These are phyloP conservation scores for Penicillium coprophilum DNA, from an alignment of 495 filamentous ascomycete genomes.

Conservation along the genomic window DNA sequence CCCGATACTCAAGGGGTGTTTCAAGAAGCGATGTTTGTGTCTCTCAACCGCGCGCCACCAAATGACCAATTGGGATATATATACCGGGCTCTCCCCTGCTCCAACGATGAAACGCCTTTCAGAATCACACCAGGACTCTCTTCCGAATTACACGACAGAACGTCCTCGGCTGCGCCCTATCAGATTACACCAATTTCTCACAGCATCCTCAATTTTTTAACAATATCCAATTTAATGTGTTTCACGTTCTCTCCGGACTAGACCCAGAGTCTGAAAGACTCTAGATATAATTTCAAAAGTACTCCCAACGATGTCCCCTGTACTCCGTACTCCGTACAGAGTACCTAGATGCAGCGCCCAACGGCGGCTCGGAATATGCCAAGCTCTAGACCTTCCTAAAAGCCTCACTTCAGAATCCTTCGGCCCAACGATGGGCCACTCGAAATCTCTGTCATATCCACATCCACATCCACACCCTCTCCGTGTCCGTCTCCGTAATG, in stretches of 20 bases:
- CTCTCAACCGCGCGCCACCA: constrained; percentile 8
- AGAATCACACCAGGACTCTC: background rate
- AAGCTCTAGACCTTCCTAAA: constrained; percentile 1
- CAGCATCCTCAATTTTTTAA: background rate
- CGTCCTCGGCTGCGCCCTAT: background rate
- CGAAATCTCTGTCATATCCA: background rate
- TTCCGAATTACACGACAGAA: background rate
- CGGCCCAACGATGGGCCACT: background rate
- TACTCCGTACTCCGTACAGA: background rate
- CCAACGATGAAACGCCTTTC: background rate
- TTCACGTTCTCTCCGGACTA: background rate
- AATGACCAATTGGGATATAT: background rate
- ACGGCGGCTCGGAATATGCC: background rate
- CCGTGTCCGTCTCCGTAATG: background rate
- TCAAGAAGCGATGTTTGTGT: constrained; percentile 15
- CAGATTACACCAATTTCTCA: background rate
- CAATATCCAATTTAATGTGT: background rate
- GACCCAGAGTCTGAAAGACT: no score
- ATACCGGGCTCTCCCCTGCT: background rate
- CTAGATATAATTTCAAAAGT: background rate
- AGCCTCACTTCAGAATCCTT: background rate
- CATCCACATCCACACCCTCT: background rate
- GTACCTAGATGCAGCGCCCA: background rate
- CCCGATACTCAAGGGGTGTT: background rate
- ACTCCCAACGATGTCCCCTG: no score